Base-by-base conservation (phyloP, 2,329 filamentous ascomycete genomes). In the Aspergillus viridinutans region DNA sequence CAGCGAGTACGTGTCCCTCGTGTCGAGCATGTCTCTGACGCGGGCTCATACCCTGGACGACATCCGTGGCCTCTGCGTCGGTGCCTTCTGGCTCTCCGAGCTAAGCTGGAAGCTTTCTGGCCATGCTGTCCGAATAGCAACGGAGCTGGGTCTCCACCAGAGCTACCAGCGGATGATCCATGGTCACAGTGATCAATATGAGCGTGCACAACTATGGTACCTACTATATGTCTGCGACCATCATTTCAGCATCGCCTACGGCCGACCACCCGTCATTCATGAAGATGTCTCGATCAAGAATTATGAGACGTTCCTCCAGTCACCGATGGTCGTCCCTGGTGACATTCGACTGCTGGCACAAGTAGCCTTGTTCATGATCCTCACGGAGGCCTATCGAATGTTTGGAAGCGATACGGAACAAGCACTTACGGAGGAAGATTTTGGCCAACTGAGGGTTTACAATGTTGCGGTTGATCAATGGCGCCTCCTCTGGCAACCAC, bases 161-260 rank as follows among this genome's bases (percentile, higher is more conserved):
- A 81, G 77, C 55, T 82, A 80, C 56, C 76, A 78, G 49, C 80
- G 79, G 62, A 74, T 81, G 47, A 72, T 80, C 1, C 75, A 76
- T 28, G 80, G 80, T 0, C 74, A 78, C 35, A 70, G 61, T 7
- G 76, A 82, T 59, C 76, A 82, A 54, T 78, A 81, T 55, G 82
- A 85, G 56, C 79, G 80, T 38, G 78, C 84, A 3, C 76, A 85
- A 21, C 69, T 87, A 12, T 87, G 84, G 84, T 87, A 85, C 67
- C 67, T 85, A 35, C 70, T 86, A 0, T 88, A 87, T 63, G 83
- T 86, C 1, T 87, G 84, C 64, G 85, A 88, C 63, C 85, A 86
- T 59, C 85, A 88, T 67, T 83, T 87, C 28, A 84, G 83, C 20
- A 86, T 85, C 23, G 72, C 85, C 0, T 86, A 87, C 54, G 83